Percentiles rank a stretch among this genome's conserved stretches.
phyloP scores from a whole-genome alignment of 805 yeast species.

The Saccharomyces jurei region DNA sequence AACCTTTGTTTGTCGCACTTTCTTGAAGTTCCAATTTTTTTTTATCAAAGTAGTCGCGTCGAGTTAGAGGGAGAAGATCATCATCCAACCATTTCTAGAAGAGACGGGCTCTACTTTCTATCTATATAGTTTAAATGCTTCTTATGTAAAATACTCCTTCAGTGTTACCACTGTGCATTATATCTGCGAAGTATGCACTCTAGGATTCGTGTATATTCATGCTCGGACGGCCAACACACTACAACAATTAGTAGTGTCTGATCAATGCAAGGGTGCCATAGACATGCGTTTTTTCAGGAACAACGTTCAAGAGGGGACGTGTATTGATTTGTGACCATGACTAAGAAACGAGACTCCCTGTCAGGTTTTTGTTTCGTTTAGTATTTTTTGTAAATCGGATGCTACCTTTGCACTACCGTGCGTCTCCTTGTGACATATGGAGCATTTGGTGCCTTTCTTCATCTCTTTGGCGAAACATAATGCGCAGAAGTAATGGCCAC shows the following conservation, averaged over 20 bases:
- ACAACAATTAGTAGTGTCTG: neutral
- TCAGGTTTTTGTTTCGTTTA: neutral
- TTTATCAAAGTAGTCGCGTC: neutral
- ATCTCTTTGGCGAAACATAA: conserved; percentile 45
- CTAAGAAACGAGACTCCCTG: no score
- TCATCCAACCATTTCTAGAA: neutral
- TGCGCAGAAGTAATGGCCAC: conserved; percentile 60
- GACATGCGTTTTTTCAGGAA: neutral
- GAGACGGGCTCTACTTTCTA: neutral
- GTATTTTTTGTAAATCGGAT: conserved; percentile 26
- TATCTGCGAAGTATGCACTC: neutral
- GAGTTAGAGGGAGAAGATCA: neutral
- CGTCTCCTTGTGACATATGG: conserved; percentile 52
- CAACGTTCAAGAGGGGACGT: neutral
- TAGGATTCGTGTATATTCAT: neutral
- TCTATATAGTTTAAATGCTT: neutral
- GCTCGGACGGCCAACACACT: neutral
- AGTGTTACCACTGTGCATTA: neutral
- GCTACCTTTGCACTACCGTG: conserved; percentile 54
- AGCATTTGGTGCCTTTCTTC: conserved; percentile 40
- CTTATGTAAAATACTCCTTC: neutral
- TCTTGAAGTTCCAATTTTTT: neutral
- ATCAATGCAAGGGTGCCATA: neutral
- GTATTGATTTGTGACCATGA: no score
- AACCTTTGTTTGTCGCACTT: neutral